These are phyloP conservation scores for Vitis hybrid DNA, from an alignment of 177 flowering plant species.

Conservation along the genomic window DNA sequence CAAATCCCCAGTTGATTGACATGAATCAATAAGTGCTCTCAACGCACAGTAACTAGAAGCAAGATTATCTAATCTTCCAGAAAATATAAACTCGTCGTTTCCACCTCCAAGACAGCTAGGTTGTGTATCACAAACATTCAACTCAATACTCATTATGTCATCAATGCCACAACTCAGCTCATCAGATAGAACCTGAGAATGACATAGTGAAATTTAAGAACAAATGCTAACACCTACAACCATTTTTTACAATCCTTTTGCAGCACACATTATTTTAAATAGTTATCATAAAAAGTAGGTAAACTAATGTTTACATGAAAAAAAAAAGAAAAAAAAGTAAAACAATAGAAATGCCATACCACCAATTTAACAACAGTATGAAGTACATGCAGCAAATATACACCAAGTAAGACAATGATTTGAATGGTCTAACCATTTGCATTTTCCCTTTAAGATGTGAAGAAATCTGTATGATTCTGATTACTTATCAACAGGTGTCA, in stretches of 20 bases:
- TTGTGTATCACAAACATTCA: conserved; percentile 91
- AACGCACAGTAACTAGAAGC: conserved; percentile 92
- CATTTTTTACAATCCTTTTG: background rate
- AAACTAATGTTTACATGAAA: background rate
- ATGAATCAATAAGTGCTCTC: conserved; percentile 88
- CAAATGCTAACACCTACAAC: background rate
- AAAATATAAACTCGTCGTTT: conserved; percentile 87
- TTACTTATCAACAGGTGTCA: background rate
- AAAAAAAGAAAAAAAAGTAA: background rate
- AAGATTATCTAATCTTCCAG: conserved; percentile 94
- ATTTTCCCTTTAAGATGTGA: background rate
- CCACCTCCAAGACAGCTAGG: conserved; percentile 97
- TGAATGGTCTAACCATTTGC: background rate
- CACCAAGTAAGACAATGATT: background rate
- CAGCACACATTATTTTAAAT: background rate
- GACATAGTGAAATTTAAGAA: background rate
- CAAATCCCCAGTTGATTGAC: conserved; percentile 49
- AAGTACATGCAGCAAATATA: background rate
- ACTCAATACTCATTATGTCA: conserved; percentile 71
- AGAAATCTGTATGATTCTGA: background rate
- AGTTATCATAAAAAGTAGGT: background rate
- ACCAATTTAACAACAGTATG: background rate
- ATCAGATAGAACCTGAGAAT: conserved; percentile 67
- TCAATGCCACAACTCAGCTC: conserved; percentile 64
- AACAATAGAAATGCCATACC: background rate